Evolutionary conservation across 306 rosid species (phyloP), one percentile per base, ranked within the genome.

Genomic region (Coriaria nepalensis): DNA sequence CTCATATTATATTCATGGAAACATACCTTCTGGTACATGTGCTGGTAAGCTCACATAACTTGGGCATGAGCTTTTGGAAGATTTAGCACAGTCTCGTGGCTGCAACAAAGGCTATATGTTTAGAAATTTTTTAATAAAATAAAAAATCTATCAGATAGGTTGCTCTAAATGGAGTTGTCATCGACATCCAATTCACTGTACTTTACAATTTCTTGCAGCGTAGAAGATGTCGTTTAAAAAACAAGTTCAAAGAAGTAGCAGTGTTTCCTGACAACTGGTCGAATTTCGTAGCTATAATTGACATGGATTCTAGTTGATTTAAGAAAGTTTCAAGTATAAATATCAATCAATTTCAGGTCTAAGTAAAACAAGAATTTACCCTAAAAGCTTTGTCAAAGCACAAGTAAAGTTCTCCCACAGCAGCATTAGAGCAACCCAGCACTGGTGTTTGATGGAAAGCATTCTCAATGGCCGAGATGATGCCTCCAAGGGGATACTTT

Each of bases 401-500:
- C 13, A 90, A 52, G 35, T 49, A 64, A 56, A 90, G 82, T 75
- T 90, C 98, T 78, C 71, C 60, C 50, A 90, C 33, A 10, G 92
- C 56, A 59, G 52, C 98, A 29, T 67, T 61, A 45, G 71, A 66
- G 78, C 98, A 90, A 49, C 41, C 41, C 45, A 90, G 50, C 71
- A 5, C 10, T 50, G 98, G 98, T 67, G 98, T 62, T 40, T 57
- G 20, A 11, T 69, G 93, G 73, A 82, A 90, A 69, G 87, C 95
- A 71, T 90, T 90, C 78, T 90, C 76, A 61, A 90, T 73, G 62
- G 98, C 87, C 53, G 96, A 55, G 51, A 85, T 50, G 65, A 85
- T 79, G 68, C 96, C 98, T 58, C 96, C 93, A 47, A 77, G 76
- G 40, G 98, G 96, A 71, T 90, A 90, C 53, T 77, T 85, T 62